Conservation (phyloP, 1,284 basidiomycete genomes). For the Fomitopsis palustris region DNA sequence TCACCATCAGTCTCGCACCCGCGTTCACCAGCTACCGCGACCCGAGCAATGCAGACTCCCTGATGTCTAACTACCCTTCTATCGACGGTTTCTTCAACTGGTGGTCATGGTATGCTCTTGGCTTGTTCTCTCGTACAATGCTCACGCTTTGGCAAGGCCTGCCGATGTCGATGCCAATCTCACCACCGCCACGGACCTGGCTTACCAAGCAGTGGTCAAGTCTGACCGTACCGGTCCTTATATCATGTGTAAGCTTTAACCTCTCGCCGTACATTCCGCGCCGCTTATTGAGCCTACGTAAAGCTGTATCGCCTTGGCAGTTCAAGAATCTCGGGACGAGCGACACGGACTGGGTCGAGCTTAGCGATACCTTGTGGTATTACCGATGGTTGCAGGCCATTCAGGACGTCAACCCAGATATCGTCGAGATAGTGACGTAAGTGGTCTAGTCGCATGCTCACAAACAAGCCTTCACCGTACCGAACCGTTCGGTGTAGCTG, state of each 20-base stretch:
- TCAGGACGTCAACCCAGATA: constrained; percentile 29
- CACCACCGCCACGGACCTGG: not conserved
- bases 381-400: constrained; percentile 29
- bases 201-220: constrained; percentile 14
- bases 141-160: not conserved
- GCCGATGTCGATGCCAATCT: not conserved
- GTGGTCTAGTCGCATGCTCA: not conserved
- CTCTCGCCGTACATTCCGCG: not conserved
- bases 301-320: constrained; percentile 34
- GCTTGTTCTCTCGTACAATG: not conserved
- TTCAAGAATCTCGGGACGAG: constrained; percentile 31
- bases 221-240: constrained; percentile 29
- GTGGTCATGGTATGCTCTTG: constrained; percentile 32
- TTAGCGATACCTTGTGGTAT: constrained; percentile 32
- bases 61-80: constrained; percentile 28
- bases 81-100: constrained; percentile 36
- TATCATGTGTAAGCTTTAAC: constrained; percentile 25
- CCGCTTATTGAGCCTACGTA: not conserved
- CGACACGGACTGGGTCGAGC: constrained; percentile 34
- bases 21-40: constrained; percentile 31
- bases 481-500: constrained; percentile 5
- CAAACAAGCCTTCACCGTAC: not conserved
- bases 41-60: constrained; percentile 18
- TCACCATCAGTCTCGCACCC: constrained; percentile 28
- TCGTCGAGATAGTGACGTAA: constrained; percentile 26